Base-by-base conservation (phyloP, 768 basidiomycete genomes). In the Leccinum incarnatum region DNA sequence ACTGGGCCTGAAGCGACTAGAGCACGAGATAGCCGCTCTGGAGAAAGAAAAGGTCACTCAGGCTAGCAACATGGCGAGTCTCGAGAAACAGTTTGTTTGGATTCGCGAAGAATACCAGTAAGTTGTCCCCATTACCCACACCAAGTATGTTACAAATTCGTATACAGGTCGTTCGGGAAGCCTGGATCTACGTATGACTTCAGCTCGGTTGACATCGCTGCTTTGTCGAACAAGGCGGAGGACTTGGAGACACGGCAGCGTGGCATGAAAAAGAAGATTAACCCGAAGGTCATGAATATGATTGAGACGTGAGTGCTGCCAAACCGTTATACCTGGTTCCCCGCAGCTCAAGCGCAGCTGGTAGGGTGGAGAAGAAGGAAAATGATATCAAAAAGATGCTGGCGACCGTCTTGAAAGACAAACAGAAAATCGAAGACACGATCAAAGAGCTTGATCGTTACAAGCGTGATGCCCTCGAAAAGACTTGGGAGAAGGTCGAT, bases 401-500 rank as follows among this genome's bases (percentile, higher is more conserved):
- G 71, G 70, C 81, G 2, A 92, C 89, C 4, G 95, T 98, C 0
- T 74, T 93, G 68, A 89, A 90, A 67, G 97, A 99, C 74, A 96
- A 96, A 73, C 78, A 86, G 64, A 98, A 96, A 78, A 98, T 99
- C 52, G 93, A 97, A 66, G 84, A 87, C 57, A 98, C 95, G 0
- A 95, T 99, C 60, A 87, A 84, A 30, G 91, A 97, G 69, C 84
- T 98, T 10, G 96, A 98, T 71, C 82, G 86, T 51, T 94, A 96
- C 74, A 99, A 99, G 77, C 84, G 91, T 29, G 95, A 96, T 63
- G 93, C 97, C 0, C 78, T 98, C 53, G 84, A 86, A 72, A 95
- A 89, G 76, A 98, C 95, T 0, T 99, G 97, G 96, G 85, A 89
- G 67, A 96, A 96, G 70, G 97, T 99, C 66, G 89, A 91, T 69